These are phyloP conservation scores for Eucalyptus camaldulensis DNA, from an alignment of 345 rosid genomes.

Conservation along the genomic window DNA sequence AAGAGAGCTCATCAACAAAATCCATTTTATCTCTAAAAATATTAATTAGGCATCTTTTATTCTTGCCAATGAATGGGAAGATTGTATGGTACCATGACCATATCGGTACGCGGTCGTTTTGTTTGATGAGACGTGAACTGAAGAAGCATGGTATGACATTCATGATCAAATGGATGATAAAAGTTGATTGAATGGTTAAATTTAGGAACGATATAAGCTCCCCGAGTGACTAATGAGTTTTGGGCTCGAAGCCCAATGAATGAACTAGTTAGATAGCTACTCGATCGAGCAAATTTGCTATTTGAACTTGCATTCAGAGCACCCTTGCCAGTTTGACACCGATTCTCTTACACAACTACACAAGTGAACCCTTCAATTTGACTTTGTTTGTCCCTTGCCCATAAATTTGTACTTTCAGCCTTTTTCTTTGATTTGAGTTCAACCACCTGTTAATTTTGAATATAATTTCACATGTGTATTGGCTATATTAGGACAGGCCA, in stretches of 20 bases:
- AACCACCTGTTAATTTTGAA: neutral
- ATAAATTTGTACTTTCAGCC: too few species aligned
- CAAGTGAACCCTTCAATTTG: too few species aligned
- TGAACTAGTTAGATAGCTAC: neutral
- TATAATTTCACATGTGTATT: neutral
- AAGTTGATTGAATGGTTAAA: neutral
- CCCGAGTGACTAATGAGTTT: neutral
- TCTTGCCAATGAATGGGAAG: neutral
- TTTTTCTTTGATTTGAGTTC: neutral
- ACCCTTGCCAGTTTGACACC: neutral
- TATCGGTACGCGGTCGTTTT: accelerated
- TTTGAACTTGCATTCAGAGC: neutral
- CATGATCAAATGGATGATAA: neutral
- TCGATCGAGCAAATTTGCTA: neutral
- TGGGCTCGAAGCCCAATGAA: neutral
- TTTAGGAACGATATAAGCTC: neutral
- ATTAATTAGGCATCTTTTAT: neutral
- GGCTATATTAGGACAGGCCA: neutral
- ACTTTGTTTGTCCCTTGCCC: neutral
- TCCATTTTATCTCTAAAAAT: neutral
- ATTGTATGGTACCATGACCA: neutral
- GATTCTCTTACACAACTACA: too few species aligned
- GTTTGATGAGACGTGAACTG: neutral
- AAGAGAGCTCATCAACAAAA: neutral
- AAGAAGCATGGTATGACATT: neutral